Base-by-base conservation (phyloP, 2,329 filamentous ascomycete genomes). In the Metarhizium sp. region DNA sequence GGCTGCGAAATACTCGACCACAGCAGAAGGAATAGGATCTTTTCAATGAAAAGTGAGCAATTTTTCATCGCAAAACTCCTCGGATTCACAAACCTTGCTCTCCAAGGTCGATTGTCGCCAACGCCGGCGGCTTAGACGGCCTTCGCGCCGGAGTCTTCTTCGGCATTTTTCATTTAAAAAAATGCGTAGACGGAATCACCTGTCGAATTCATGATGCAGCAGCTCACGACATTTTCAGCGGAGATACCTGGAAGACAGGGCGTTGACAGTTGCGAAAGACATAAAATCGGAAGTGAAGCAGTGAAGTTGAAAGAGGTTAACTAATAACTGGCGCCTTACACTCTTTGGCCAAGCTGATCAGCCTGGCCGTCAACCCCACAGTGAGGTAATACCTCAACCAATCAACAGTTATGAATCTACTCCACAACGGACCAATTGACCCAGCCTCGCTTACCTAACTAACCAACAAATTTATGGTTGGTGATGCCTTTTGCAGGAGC, bases 401-500 rank as follows among this genome's bases (percentile, higher is more conserved):
- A 30, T 14, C n/a, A 40, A 20, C 8, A 6, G 20, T 10, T 18
- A 11, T 8, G 7, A 14, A 4, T 7, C 18, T 16, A n/a, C 57
- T 59, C 63, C 61, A 64, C 60, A 62, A 0, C 0, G 1, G 45
- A 3, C 30, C 5, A 2, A 4, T n/a, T 6, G 4, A 3, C 18
- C 30, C 46, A 67, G 66, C 63, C 66, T 65, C 62, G 68, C 68
- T 70, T 69, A 70, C 58, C 52, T 70, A 68, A 69, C 8, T 30
- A 54, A 55, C 58, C 50, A 55, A 60, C 62, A 67, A 68, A 66
- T 68, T 67, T 67, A 63, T 57, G 51, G 51, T 40, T 34, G 51
- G 51, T 29, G 25, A 47, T 52, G 25, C 45, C 25, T 50, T 51
- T 16, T 5, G 49, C 16, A 30, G 20, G 25, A 50, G 40, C 36